Percentiles rank a stretch among this genome's conserved stretches.
Evolutionary conservation across 495 filamentous ascomycete species (phyloP).

Genomic region (Neurospora intermedia): DNA sequence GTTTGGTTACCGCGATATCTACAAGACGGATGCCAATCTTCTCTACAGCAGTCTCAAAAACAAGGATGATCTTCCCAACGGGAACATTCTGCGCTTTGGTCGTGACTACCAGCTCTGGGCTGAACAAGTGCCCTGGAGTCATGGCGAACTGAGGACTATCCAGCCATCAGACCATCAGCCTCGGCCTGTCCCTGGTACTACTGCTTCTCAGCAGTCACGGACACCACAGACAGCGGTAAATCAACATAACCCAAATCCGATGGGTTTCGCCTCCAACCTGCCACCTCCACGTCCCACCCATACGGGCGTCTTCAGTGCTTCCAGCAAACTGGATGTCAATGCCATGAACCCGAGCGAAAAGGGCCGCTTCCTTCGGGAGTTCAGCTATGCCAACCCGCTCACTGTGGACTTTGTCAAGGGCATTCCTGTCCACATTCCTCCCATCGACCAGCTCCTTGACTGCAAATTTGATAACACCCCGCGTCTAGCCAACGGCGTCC

Average conservation of each 20-base stretch:
- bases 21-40: neutral
- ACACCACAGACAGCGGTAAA: neutral
- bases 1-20: constrained; percentile 17
- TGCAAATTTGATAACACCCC: constrained; percentile 19
- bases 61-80: neutral
- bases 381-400: constrained; percentile 14
- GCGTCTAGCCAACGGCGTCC: constrained; percentile 22
- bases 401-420: constrained; percentile 5
- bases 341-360: neutral
- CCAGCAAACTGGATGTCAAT: neutral
- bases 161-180: constrained; percentile 6
- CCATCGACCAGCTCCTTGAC: constrained; percentile 25
- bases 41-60: neutral
- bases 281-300: neutral
- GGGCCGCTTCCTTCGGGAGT: constrained; percentile 5
- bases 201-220: neutral
- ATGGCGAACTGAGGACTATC: neutral
- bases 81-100: neutral
- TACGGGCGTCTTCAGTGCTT: neutral
- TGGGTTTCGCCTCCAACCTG: neutral
- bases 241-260: neutral
- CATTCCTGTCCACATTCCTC: constrained; percentile 25
- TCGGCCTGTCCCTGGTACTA: neutral
- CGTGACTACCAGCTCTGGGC: constrained; percentile 13
- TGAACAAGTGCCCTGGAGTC: neutral